phyloP scores from a whole-genome alignment of 352 stramenopile genomes.

The Globisporangium barbulae region DNA sequence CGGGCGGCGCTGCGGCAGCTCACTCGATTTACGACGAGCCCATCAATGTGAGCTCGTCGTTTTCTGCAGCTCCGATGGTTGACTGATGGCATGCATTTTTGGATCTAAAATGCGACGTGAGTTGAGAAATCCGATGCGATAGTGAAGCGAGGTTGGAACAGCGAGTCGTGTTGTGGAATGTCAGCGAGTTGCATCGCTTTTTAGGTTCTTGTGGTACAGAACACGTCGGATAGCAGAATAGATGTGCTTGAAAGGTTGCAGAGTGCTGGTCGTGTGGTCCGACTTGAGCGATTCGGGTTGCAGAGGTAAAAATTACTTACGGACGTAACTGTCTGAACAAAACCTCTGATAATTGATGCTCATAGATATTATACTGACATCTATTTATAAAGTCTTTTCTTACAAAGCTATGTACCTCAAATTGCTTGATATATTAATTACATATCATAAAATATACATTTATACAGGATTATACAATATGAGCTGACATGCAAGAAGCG shows the following conservation, averaged over 20 bases:
- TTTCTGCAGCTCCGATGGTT: not conserved
- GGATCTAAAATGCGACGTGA: not conserved
- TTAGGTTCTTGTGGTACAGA: not conserved
- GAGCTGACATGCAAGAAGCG: too few relatives aligned
- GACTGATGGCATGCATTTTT: too few relatives aligned
- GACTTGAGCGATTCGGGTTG: slow-evolving; percentile 8
- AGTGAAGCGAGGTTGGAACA: not conserved
- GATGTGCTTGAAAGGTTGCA: not conserved
- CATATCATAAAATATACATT: not conserved
- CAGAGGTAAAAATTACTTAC: slow-evolving; percentile 1
- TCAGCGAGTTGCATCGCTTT: not conserved
- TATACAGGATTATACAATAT: not conserved
- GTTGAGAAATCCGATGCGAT: not conserved
- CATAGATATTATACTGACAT: not conserved
- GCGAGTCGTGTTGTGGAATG: not conserved
- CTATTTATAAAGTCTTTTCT: not conserved
- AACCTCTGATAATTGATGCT: too few relatives aligned
- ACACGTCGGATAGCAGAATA: not conserved
- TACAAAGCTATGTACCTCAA: not conserved
- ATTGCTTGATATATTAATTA: not conserved
- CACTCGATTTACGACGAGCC: not conserved
- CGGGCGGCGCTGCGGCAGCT: not conserved
- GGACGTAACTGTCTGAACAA: too few relatives aligned
- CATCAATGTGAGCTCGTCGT: not conserved
- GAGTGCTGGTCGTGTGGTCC: not conserved